phyloP scores from a whole-genome alignment of 1,139 yeast species.

The Geotrichum citri-aurantii region DNA sequence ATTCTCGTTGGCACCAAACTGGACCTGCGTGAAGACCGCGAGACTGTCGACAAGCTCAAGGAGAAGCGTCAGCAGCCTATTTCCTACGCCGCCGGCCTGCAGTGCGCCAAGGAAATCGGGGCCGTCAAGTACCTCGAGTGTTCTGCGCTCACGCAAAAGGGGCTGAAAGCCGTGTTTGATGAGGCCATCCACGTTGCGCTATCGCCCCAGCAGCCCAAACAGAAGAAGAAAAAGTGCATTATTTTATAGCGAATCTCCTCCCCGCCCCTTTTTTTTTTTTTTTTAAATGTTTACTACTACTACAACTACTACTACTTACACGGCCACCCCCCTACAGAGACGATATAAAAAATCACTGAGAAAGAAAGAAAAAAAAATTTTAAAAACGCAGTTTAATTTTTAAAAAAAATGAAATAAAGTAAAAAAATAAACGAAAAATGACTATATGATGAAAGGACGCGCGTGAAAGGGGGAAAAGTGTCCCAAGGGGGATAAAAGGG shows the following conservation, averaged over 20 bases:
- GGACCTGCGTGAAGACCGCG: constrained; percentile 90
- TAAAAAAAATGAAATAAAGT: too few relatives aligned
- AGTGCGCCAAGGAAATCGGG: constrained; percentile 84
- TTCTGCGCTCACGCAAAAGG: constrained; percentile 85
- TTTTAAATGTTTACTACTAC: too few relatives aligned
- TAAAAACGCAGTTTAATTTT: too few relatives aligned
- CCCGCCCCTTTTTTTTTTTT: too few relatives aligned
- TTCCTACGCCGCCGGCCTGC: constrained; percentile 81
- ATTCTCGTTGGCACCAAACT: constrained; percentile 94
- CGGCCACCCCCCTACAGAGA: too few relatives aligned
- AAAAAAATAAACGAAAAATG: too few relatives aligned
- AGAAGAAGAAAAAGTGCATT: constrained; percentile 16
- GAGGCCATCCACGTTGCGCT: constrained; percentile 69
- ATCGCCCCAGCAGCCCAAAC: constrained; percentile 32
- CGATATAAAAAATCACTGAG: too few relatives aligned
- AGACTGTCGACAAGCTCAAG: constrained; percentile 78
- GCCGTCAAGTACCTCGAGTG: constrained; percentile 93
- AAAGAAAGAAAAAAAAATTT: too few relatives aligned
- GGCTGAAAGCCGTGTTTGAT: constrained; percentile 64
- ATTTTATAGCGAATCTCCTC: constrained; percentile 9
- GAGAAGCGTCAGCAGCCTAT: constrained; percentile 89
- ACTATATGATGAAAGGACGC: too few relatives aligned
- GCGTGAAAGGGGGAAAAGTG: too few relatives aligned
- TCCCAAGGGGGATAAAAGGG: too few relatives aligned
- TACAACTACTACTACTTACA: not conserved